A percentile compares a stretch with the other conserved stretches of the same genome.
Conservation (phyloP, 345 rosid species). For the Melaleuca quinquenervia region DNA sequence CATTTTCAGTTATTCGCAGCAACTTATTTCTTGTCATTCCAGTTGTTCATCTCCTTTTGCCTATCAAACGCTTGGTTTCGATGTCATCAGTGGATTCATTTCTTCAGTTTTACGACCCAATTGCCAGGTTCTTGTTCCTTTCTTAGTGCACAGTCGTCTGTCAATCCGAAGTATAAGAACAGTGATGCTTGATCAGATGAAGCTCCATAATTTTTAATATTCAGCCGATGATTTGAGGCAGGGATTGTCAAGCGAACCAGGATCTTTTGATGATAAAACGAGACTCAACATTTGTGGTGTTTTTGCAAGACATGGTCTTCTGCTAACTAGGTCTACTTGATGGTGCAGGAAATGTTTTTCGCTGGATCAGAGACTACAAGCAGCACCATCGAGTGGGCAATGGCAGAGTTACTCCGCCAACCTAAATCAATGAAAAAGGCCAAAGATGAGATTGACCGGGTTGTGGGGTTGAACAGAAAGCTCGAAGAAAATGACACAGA, state of each 20-base stretch:
- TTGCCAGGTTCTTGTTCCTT: not conserved
- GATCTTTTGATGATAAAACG: not conserved
- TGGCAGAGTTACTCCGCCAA: not conserved
- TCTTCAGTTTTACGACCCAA: not conserved
- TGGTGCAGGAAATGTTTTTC: not conserved
- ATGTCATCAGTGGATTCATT: not conserved
- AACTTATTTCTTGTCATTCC: not conserved
- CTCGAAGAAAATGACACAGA: not conserved
- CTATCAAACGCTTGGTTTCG: not conserved
- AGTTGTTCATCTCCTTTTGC: not conserved
- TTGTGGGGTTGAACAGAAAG: not conserved
- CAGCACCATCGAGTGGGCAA: not conserved
- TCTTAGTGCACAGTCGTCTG: not conserved
- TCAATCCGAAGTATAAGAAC: not conserved
- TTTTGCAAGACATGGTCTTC: not conserved
- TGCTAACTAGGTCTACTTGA: not conserved
- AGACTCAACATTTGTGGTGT: not conserved
- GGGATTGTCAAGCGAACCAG: not conserved
- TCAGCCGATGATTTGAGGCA: not conserved
- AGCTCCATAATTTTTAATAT: not conserved
- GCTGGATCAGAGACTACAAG: not conserved
- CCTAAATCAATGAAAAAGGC: not conserved
- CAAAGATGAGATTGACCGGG: not conserved
- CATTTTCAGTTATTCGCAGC: not conserved
- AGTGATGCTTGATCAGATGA: not conserved